phyloP scores from a whole-genome alignment of 345 rosid genomes.

The Erysimum cheiranthoides region DNA sequence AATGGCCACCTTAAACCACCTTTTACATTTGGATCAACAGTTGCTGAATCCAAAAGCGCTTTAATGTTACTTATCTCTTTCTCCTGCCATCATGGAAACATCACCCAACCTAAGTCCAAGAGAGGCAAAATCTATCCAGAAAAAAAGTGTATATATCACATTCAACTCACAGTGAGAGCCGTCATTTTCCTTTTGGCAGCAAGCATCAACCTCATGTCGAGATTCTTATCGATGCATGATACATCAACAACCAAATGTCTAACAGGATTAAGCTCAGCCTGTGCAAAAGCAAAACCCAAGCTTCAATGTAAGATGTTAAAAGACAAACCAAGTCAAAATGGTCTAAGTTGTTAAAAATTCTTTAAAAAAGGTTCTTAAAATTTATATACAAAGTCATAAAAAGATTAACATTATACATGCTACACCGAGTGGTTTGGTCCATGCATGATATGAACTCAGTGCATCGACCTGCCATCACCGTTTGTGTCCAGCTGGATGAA shows the following conservation, averaged over 20 bases:
- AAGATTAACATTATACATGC: neutral
- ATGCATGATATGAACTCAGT: too few species aligned
- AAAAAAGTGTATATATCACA: neutral
- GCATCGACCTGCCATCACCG: too few species aligned
- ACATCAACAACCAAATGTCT: slow-evolving; percentile 64
- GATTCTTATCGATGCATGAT: slow-evolving; percentile 63
- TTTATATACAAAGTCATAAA: neutral
- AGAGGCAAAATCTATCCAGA: neutral
- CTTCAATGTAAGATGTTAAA: slow-evolving; percentile 3
- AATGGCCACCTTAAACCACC: slow-evolving; percentile 78
- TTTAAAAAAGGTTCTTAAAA: neutral
- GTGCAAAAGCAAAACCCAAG: slow-evolving; percentile 16
- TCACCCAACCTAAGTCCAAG: slow-evolving; percentile 5
- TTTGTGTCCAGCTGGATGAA: too few species aligned
- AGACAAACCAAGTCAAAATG: slow-evolving; percentile 6
- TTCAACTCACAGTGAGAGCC: slow-evolving; percentile 51
- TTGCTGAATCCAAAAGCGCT: slow-evolving; percentile 54
- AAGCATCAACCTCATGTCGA: slow-evolving; percentile 73
- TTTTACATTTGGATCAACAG: slow-evolving; percentile 62
- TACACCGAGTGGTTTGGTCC: neutral
- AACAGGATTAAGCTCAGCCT: slow-evolving; percentile 56
- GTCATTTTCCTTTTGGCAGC: slow-evolving; percentile 52
- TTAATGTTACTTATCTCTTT: slow-evolving; percentile 57
- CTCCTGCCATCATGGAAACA: slow-evolving; percentile 51
- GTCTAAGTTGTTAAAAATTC: too few species aligned